Evolutionary conservation across 768 basidiomycete species (phyloP).

Genomic region (Dentipellis fragilis): DNA sequence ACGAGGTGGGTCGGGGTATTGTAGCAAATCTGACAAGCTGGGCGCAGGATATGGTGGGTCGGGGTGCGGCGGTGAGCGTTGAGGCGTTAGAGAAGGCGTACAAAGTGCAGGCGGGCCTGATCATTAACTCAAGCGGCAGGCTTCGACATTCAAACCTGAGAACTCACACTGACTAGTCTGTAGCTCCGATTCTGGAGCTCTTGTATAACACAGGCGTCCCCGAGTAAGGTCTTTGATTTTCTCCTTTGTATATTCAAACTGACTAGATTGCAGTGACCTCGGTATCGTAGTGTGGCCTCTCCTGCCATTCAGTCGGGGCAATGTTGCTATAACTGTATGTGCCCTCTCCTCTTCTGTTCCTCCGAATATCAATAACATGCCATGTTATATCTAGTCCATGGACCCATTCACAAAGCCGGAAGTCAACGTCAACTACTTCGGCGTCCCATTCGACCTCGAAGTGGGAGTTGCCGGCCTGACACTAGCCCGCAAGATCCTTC

Average conservation of each 20-base stretch:
- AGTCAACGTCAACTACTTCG: slow-evolving; percentile 43
- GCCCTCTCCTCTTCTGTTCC: not conserved
- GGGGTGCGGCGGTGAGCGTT: not conserved
- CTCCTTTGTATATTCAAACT: not conserved
- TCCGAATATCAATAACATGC: not conserved
- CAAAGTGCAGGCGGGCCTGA: not conserved
- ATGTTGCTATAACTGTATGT: slow-evolving; percentile 34
- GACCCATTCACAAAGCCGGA: slow-evolving; percentile 38
- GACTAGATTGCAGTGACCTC: slow-evolving; percentile 18
- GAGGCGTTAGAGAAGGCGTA: not conserved
- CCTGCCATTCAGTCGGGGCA: slow-evolving; percentile 45
- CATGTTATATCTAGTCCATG: slow-evolving; percentile 23
- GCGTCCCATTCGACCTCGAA: slow-evolving; percentile 35
- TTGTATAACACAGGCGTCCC: not conserved
- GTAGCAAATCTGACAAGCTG: not conserved
- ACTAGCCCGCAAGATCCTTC: not conserved
- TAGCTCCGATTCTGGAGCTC: not conserved
- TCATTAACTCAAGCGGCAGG: not conserved
- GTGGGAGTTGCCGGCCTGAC: slow-evolving; percentile 40
- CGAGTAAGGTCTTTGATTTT: not conserved
- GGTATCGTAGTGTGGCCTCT: slow-evolving; percentile 46
- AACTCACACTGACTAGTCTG: not conserved
- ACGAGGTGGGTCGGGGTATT: not conserved
- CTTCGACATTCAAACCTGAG: not conserved
- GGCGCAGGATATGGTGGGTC: not conserved